A percentile compares a stretch with the other conserved stretches of the same genome.
These are phyloP conservation scores for Leucocoprinus birnbaumii DNA, from an alignment of 768 basidiomycete genomes.

Conservation along the genomic window DNA sequence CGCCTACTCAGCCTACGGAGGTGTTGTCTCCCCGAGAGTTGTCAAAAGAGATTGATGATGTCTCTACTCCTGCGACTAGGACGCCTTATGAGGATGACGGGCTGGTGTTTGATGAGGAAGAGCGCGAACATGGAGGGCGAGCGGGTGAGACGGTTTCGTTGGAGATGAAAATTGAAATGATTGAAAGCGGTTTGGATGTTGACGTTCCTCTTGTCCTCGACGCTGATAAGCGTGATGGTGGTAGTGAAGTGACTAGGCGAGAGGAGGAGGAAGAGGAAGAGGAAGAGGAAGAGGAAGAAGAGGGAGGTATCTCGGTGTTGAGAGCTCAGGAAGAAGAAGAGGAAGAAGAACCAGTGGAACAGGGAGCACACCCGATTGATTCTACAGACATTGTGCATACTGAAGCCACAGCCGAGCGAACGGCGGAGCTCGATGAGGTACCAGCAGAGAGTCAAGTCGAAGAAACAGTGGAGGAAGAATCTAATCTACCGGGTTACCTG, in stretches of 20 bases:
- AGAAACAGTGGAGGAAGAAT: constrained; percentile 12
- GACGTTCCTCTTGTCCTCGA: too few species aligned
- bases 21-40: neutral
- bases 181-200: neutral
- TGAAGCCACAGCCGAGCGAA: too few species aligned
- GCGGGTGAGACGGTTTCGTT: neutral
- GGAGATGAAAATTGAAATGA: neutral
- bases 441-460: constrained; percentile 2
- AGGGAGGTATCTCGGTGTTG: too few species aligned
- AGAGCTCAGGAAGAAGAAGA: too few species aligned
- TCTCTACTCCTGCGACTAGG: neutral
- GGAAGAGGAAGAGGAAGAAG: constrained; percentile 30
- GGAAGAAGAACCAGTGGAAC: constrained; percentile 29
- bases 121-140: neutral
- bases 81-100: neutral
- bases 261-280: constrained; percentile 20
- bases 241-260: neutral
- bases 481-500: constrained; percentile 51
- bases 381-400: too few species aligned
- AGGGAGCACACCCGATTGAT: too few species aligned
- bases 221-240: too few species aligned
- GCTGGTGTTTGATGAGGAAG: neutral
- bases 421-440: constrained; percentile 12
- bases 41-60: neutral
- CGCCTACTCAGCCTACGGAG: neutral